A percentile compares a stretch with the other conserved stretches of the same genome.
phyloP scores from a whole-genome alignment of 1,139 yeast species.

The Lodderomyces jiufengensis region DNA sequence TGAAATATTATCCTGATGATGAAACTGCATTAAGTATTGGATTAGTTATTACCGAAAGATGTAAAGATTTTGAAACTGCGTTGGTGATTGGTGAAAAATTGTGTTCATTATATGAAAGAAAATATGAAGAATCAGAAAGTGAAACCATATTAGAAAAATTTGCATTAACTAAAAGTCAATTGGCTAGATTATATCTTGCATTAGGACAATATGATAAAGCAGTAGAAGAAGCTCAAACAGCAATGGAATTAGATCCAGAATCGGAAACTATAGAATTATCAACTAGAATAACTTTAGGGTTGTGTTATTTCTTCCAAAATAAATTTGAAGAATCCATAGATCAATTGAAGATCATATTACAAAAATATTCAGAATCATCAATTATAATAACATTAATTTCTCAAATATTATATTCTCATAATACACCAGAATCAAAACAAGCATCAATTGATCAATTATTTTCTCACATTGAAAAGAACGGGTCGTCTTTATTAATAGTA shows the following conservation, averaged over 20 bases:
- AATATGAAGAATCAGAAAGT: conserved; percentile 57
- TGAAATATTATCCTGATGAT: conserved; percentile 65
- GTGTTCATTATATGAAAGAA: conserved; percentile 48
- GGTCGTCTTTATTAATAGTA: conserved; percentile 62
- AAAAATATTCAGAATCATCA: conserved; percentile 41
- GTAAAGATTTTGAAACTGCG: conserved; percentile 58
- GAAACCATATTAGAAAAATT: conserved; percentile 45
- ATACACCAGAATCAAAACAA: conserved; percentile 67
- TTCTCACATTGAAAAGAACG: conserved; percentile 58
- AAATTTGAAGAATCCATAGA: conserved; percentile 64
- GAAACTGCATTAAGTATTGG: conserved; percentile 59
- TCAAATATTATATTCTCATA: conserved; percentile 74
- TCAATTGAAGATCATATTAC: conserved; percentile 61
- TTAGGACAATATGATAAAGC: conserved; percentile 52
- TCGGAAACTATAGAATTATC: conserved; percentile 39
- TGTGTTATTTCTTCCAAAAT: conserved; percentile 59
- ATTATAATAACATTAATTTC: conserved; percentile 70
- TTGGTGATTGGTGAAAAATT: conserved; percentile 44
- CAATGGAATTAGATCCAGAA: conserved; percentile 21
- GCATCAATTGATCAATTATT: conserved; percentile 77
- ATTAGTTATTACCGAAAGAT: conserved; percentile 63
- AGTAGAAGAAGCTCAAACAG: conserved; percentile 56
- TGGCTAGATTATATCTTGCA: conserved; percentile 70
- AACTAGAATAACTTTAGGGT: conserved; percentile 64
- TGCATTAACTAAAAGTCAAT: conserved; percentile 60